Evolutionary conservation across 2,329 filamentous ascomycete species (phyloP).

Genomic region (Alternaria gansuensis): DNA sequence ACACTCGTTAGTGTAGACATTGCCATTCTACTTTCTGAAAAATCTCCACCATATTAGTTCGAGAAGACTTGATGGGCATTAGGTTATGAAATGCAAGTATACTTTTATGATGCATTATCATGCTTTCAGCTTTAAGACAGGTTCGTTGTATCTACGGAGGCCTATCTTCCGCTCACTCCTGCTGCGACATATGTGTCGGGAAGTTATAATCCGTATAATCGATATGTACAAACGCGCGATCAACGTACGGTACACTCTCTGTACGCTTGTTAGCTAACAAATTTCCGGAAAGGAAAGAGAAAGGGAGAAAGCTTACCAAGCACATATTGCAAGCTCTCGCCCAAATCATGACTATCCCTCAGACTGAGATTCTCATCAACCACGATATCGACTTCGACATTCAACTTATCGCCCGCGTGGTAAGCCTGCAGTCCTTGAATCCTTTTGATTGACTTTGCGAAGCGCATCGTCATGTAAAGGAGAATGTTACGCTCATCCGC

Average conservation of each 20-base stretch:
- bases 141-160: neutral
- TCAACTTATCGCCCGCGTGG: slow-evolving; percentile 84
- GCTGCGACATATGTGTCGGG: slow-evolving; percentile 61
- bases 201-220: slow-evolving; percentile 62
- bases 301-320: slow-evolving; percentile 58
- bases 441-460: slow-evolving; percentile 84
- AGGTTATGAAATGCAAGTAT: neutral
- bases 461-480: slow-evolving; percentile 91
- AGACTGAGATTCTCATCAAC: slow-evolving; percentile 78
- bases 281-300: neutral
- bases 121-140: neutral
- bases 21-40: no score
- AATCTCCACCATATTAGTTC: no score
- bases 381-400: slow-evolving; percentile 84
- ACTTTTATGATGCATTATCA: neutral
- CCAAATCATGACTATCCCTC: slow-evolving; percentile 82
- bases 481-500: slow-evolving; percentile 85
- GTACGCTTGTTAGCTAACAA: slow-evolving; percentile 17
- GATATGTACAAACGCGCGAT: slow-evolving; percentile 63
- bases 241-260: slow-evolving; percentile 79
- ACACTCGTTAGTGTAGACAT: no score
- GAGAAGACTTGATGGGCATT: no score
- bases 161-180: slow-evolving; percentile 42
- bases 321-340: slow-evolving; percentile 82
- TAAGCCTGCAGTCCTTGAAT: slow-evolving; percentile 88